A percentile compares a stretch with the other conserved stretches of the same genome.
phyloP scores from a whole-genome alignment of 2,329 filamentous ascomycete genomes.

The Alternaria sp. region DNA sequence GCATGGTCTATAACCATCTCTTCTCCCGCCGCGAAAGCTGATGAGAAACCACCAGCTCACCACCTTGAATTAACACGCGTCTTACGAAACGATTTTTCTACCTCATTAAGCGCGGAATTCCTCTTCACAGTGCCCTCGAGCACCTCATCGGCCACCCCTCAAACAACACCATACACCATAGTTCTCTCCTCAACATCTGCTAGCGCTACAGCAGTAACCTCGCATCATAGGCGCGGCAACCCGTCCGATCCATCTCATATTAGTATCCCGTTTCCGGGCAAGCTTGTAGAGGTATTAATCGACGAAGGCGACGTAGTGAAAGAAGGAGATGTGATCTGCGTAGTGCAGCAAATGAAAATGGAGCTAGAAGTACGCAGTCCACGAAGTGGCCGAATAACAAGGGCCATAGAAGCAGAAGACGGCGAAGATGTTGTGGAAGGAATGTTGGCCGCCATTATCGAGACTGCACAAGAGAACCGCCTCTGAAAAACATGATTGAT shows the following conservation, averaged over 20 bases:
- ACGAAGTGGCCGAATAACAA: conserved; percentile 59
- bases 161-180: conserved; percentile 56
- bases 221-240: conserved; percentile 60
- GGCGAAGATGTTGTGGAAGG: conserved; percentile 66
- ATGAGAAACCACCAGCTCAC: conserved; percentile 46
- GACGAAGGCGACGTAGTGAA: conserved; percentile 63
- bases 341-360: conserved; percentile 75
- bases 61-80: conserved; percentile 65
- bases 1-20: conserved; percentile 64
- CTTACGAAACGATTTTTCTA: conserved; percentile 68
- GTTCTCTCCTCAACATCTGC: conserved; percentile 56
- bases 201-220: conserved; percentile 51
- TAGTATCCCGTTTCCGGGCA: conserved; percentile 65
- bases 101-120: conserved; percentile 63
- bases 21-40: conserved; percentile 29
- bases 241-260: conserved; percentile 61
- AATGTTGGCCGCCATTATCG: conserved; percentile 61
- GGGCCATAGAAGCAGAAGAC: conserved; percentile 63
- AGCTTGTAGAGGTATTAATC: conserved; percentile 67
- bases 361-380: conserved; percentile 68
- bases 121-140: conserved; percentile 60
- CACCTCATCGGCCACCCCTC: conserved; percentile 53
- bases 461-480: conserved; percentile 32
- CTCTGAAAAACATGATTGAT: background rate
- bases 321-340: conserved; percentile 64